A percentile compares a stretch with the other conserved stretches of the same genome.
phyloP scores from a whole-genome alignment of 257 asterid genomes.

The Solanum microdontum region DNA sequence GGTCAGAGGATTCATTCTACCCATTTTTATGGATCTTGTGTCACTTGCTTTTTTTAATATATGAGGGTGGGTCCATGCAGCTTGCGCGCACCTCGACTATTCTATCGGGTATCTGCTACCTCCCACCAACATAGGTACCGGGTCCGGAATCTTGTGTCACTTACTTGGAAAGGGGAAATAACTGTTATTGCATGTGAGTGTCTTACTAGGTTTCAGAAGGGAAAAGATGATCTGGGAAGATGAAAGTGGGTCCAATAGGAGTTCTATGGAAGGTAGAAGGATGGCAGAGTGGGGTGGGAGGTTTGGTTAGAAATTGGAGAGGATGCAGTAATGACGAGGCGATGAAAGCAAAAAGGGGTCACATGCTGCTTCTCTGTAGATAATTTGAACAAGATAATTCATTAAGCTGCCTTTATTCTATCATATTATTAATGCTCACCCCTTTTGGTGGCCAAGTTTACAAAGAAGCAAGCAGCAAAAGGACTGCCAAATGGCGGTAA shows the following conservation, averaged over 20 bases:
- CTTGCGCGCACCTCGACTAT: background rate
- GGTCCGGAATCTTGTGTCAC: background rate
- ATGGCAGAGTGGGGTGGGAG: background rate
- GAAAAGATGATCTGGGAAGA: background rate
- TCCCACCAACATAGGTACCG: background rate
- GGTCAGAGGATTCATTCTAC: background rate
- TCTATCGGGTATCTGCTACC: background rate
- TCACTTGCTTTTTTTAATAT: background rate
- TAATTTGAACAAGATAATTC: background rate
- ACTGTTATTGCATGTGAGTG: background rate
- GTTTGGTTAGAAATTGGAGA: background rate
- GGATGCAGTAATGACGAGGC: background rate
- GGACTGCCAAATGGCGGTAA: background rate
- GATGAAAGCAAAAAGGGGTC: background rate
- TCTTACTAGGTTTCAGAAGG: background rate
- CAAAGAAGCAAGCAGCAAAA: background rate
- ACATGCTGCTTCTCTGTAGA: background rate
- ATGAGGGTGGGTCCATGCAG: background rate
- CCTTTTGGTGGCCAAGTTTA: background rate
- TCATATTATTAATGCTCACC: background rate
- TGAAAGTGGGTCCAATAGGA: background rate
- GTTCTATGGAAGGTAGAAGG: background rate
- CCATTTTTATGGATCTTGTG: background rate
- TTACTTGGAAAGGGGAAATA: background rate
- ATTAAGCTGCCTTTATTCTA: background rate